Percentiles rank a stretch among this genome's conserved stretches.
phyloP scores from a whole-genome alignment of 306 rosid genomes.

The Cyclanthera cordifolia region DNA sequence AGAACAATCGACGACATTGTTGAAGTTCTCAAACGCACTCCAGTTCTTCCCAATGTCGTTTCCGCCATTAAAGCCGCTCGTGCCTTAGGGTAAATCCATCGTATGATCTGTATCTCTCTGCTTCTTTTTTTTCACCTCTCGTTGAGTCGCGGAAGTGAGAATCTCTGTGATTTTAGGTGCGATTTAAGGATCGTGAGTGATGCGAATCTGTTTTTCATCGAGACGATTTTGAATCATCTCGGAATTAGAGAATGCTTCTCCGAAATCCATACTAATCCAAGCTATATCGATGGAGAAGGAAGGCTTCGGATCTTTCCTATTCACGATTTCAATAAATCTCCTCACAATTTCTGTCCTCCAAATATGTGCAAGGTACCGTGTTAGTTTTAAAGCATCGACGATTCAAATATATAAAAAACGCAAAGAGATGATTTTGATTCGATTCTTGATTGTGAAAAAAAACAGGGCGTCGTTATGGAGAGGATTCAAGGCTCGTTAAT shows the following conservation, averaged over 20 bases:
- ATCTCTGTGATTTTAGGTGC: conserved; percentile 30
- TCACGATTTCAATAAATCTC: conserved; percentile 39
- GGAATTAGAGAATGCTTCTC: conserved; percentile 51
- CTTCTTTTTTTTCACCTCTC: neutral
- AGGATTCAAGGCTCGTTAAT: conserved; percentile 27
- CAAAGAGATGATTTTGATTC: neutral
- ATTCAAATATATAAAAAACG: neutral
- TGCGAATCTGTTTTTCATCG: conserved; percentile 63
- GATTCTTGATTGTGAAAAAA: neutral
- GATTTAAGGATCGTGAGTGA: conserved; percentile 74
- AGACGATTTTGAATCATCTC: conserved; percentile 51
- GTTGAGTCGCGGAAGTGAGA: neutral
- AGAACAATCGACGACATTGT: neutral
- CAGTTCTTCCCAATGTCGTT: neutral
- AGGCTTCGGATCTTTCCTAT: conserved; percentile 42
- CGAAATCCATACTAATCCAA: conserved; percentile 59
- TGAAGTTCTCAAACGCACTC: neutral
- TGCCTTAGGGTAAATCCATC: neutral
- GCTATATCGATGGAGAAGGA: conserved; percentile 53
- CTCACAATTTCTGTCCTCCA: conserved; percentile 58
- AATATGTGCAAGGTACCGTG: conserved; percentile 76
- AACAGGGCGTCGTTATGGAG: conserved; percentile 37
- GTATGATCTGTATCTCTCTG: neutral
- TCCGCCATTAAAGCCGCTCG: conserved; percentile 1
- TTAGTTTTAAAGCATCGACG: too few relatives aligned